Evolutionary conservation across 208 protist species (phyloP), one percentile per base, ranked within the genome.

Genomic region (Crithidia sp.): DNA sequence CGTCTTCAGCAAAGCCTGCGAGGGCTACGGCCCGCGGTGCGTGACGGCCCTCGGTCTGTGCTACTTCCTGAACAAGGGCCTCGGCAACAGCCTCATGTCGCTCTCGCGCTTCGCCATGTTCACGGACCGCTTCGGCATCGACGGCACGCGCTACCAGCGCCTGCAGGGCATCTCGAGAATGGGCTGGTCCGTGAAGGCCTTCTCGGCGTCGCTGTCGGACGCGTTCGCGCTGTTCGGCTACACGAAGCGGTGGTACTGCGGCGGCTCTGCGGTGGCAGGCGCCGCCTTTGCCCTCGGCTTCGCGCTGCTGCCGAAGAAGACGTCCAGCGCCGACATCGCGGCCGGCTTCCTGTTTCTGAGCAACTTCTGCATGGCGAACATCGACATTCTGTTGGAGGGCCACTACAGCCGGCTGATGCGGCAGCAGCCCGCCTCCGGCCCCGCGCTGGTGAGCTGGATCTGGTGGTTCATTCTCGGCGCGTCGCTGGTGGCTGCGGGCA

Each of bases 351-450:
- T 87, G 59, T 89, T 89, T 59, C 54, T 89, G 14, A 75, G 69
- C n/a, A 62, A 56, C 54, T 85, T 83, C 58, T 70, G 75, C 45
- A 87, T 82, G 62, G 82, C 82, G 13, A 86, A 84, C 68, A 71
- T 92, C 39, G 87, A 92, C 70, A 89, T 90, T 60, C 81, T 92
- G 3, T 85, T 77, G 4, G 78, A 92, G 59, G 87, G 87, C 39
- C 82, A 85, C 67, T 92, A 92, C 84, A 90, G 80, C 52, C 79
- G 83, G 14, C 58, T 88, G 61, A 83, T 92, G 44, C 77, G 76
- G 17, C 58, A 67, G 28, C 19, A 74, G 17, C 87, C 87, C 19
- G 47, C 43, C 39, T 54, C 71, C 44, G 84, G 84, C 37, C 73
- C 82, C 2, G 47, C 80, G 44, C 76, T 92, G 9, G 82, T 92